Conservation (phyloP, 345 rosid species). For the Populus tremula region DNA sequence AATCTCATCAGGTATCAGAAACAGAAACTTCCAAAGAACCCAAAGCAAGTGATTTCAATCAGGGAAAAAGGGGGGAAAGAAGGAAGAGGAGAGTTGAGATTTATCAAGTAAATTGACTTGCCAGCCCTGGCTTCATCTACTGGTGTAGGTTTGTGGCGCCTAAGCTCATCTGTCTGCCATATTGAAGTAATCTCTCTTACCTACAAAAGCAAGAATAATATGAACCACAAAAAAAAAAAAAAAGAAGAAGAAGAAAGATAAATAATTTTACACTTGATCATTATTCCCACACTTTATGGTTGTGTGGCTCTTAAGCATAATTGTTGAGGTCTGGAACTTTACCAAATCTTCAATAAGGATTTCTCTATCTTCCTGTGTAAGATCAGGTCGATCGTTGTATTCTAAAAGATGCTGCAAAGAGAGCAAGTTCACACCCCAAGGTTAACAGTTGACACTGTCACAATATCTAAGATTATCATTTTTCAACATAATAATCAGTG, state of each 20-base stretch:
- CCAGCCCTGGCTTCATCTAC: conserved; percentile 97
- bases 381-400: conserved; percentile 82
- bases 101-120: conserved; percentile 23
- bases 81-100: not conserved
- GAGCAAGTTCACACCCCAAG: conserved; percentile 14
- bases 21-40: not conserved
- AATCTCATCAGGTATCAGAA: not conserved
- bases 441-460: not conserved
- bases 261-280: not conserved
- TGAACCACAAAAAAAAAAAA: not conserved
- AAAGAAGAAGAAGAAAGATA: not conserved
- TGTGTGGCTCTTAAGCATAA: not conserved
- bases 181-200: conserved; percentile 84
- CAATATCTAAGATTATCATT: not conserved
- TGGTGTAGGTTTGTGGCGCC: conserved; percentile 91
- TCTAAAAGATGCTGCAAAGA: conserved; percentile 79
- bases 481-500: not conserved
- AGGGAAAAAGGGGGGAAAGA: not conserved
- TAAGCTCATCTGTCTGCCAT: conserved; percentile 98
- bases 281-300: not conserved
- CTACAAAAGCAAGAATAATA: conserved; percentile 37
- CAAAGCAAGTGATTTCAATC: conserved; percentile 8
- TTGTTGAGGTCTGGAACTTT: conserved; percentile 17
- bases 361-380: conserved; percentile 87
- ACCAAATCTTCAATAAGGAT: conserved; percentile 94